A percentile compares a stretch with the other conserved stretches of the same genome.
These are phyloP conservation scores for Coemansia sp. DNA, from an alignment of 192 early-diverging fungal genomes.

Conservation along the genomic window DNA sequence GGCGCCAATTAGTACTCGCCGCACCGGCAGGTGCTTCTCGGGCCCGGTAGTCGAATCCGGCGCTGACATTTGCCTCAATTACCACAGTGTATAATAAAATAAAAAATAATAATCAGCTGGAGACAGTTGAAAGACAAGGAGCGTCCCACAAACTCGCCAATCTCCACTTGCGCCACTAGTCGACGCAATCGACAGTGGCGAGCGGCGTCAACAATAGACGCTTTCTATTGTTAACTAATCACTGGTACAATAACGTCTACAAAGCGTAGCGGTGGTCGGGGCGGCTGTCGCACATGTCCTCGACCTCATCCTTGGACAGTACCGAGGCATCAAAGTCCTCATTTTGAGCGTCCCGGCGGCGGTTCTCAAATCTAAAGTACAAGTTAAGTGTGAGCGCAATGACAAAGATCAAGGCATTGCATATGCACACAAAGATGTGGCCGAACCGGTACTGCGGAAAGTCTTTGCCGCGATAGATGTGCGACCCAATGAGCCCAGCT, in stretches of 20 bases:
- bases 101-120: no score
- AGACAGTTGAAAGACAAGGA: no score
- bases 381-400: conserved; percentile 23
- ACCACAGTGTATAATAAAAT: neutral
- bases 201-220: neutral
- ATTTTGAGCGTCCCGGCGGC: conserved; percentile 20
- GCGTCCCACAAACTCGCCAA: no score
- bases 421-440: conserved; percentile 41
- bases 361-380: conserved; percentile 42
- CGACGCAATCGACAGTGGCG: no score
- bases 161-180: no score
- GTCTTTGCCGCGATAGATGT: conserved; percentile 57
- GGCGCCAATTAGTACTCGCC: conserved; percentile 69
- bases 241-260: neutral
- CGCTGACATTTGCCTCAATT: neutral
- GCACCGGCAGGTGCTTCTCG: neutral
- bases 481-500: conserved; percentile 56
- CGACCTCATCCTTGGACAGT: conserved; percentile 19
- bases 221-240: neutral
- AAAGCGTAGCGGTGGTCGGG: conserved; percentile 43
- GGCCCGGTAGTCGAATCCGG: neutral
- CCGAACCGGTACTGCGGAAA: conserved; percentile 54
- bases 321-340: conserved; percentile 14
- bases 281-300: conserved; percentile 32
- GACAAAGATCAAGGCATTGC: conserved; percentile 37